These are phyloP conservation scores for Candida saitoana DNA, from an alignment of 805 yeast genomes.

Conservation along the genomic window DNA sequence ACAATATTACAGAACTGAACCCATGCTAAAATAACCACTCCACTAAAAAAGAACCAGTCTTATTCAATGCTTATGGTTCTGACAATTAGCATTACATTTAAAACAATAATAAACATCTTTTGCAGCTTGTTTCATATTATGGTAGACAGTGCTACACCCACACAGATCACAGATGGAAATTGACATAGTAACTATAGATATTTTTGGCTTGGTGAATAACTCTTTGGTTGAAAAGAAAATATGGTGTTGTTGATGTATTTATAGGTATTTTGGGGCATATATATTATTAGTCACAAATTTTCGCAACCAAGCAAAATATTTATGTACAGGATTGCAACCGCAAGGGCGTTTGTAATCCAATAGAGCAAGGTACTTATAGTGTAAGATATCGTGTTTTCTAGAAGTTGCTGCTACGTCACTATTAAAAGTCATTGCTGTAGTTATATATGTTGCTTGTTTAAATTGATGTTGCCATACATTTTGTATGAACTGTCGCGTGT, in stretches of 20 bases:
- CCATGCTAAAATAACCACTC: neutral
- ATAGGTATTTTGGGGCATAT: too few species aligned
- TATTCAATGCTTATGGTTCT: neutral
- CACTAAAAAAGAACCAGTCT: too few species aligned
- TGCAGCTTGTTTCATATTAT: neutral
- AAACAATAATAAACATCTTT: neutral
- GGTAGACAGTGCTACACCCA: neutral
- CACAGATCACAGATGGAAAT: slow-evolving; percentile 1
- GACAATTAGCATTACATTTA: neutral
- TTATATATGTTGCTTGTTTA: too few species aligned
- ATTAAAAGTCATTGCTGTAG: too few species aligned
- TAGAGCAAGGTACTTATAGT: too few species aligned
- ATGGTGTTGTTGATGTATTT: neutral
- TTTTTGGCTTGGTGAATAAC: too few species aligned
- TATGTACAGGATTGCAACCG: neutral
- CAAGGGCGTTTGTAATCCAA: too few species aligned
- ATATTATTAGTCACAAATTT: neutral
- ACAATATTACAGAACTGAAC: too few species aligned
- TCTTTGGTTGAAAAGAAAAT: neutral
- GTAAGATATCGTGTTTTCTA: too few species aligned
- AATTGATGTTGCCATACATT: too few species aligned
- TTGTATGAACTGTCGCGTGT: too few species aligned
- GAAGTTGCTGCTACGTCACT: too few species aligned
- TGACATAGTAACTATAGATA: neutral
- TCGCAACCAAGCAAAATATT: neutral